Percentiles rank a stretch among this genome's conserved stretches.
Evolutionary conservation across 2,329 filamentous ascomycete species (phyloP).

Genomic region (Microsporum audouinii): DNA sequence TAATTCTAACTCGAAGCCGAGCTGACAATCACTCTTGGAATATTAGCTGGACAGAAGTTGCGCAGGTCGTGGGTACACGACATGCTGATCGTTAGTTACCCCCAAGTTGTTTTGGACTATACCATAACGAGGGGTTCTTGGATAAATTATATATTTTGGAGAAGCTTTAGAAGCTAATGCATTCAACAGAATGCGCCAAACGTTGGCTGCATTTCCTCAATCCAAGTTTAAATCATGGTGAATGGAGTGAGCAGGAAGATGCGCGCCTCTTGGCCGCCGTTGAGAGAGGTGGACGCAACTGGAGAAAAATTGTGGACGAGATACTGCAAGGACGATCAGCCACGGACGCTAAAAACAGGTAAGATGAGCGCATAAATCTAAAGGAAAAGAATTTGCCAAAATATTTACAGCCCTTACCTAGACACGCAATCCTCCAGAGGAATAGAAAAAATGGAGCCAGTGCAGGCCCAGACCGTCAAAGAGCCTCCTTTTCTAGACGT

Average conservation of each 20-base stretch:
- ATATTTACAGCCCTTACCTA: not conserved
- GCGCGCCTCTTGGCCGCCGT: not conserved
- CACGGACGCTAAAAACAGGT: slow-evolving; percentile 4
- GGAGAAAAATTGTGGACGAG: slow-evolving; percentile 2
- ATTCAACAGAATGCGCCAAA: not conserved
- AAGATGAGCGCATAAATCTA: not conserved
- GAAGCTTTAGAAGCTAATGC: not conserved
- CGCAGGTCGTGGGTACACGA: slow-evolving; percentile 4
- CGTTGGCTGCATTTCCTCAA: slow-evolving; percentile 2
- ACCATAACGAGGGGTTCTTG: not conserved
- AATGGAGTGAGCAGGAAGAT: slow-evolving; percentile 4
- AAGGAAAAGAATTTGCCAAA: not conserved
- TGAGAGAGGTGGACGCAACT: slow-evolving; percentile 2
- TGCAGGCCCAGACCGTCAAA: not conserved
- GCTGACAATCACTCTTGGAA: not conserved
- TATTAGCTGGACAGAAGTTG: slow-evolving; percentile 2
- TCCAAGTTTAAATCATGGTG: not conserved
- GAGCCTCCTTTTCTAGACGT: not conserved
- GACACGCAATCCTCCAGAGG: slow-evolving; percentile 4
- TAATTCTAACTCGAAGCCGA: not conserved
- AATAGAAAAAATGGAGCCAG: not conserved
- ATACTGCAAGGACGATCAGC: not conserved
- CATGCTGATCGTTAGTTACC: slow-evolving; percentile 4
- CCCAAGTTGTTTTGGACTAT: not conserved
- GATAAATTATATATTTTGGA: no score